Percentiles rank a stretch among this genome's conserved stretches.
phyloP scores from a whole-genome alignment of 495 filamentous ascomycete species.

The Entonaema liquescens region DNA sequence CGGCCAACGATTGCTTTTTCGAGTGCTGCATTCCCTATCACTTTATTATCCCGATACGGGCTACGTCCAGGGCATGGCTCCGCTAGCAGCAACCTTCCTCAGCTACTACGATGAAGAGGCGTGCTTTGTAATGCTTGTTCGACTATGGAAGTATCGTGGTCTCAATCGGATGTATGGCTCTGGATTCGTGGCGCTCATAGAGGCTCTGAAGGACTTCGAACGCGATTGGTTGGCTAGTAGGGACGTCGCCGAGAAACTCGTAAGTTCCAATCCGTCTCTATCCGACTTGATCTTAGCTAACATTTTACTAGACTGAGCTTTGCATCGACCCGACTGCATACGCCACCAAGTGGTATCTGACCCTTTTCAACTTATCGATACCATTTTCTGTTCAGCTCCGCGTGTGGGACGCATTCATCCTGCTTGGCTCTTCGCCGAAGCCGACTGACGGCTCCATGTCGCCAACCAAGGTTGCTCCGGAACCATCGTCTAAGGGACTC shows the following conservation, averaged over 20 bases:
- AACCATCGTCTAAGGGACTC: constrained; percentile 62
- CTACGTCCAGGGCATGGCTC: constrained; percentile 98
- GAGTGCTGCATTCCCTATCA: constrained; percentile 89
- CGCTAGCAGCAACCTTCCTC: constrained; percentile 88
- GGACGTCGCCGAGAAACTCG: constrained; percentile 79
- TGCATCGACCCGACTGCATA: constrained; percentile 88
- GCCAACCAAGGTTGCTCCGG: constrained; percentile 20
- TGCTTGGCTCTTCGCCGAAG: constrained; percentile 68
- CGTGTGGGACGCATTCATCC: constrained; percentile 99
- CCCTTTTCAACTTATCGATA: constrained; percentile 96
- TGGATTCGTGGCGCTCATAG: constrained; percentile 89
- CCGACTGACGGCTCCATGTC: neutral
- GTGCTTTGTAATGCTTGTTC: constrained; percentile 92
- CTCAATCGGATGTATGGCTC: constrained; percentile 83
- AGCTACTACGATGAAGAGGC: constrained; percentile 97
- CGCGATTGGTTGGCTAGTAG: constrained; percentile 80
- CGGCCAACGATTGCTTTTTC: constrained; percentile 90
- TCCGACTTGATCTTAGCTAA: constrained; percentile 20
- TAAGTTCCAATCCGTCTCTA: constrained; percentile 56
- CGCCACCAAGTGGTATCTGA: constrained; percentile 96
- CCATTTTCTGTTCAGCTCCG: constrained; percentile 97
- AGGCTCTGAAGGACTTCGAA: constrained; percentile 88
- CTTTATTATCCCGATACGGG: constrained; percentile 91
- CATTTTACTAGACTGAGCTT: constrained; percentile 68
- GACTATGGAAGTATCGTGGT: constrained; percentile 88